Evolutionary conservation across 1,284 basidiomycete species (phyloP).

Genomic region (Fomitopsis schrenkii): DNA sequence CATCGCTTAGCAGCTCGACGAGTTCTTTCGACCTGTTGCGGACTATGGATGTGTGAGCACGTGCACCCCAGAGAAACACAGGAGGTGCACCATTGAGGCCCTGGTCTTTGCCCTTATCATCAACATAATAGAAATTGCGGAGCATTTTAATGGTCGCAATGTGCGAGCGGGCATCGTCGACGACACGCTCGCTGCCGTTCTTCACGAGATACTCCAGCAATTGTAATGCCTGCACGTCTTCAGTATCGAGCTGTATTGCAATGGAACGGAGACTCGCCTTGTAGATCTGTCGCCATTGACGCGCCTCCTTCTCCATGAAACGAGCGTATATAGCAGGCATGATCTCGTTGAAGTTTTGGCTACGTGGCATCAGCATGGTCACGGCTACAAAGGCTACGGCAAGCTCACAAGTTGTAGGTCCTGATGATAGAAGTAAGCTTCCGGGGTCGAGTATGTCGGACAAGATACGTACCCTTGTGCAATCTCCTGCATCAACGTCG

Average conservation of each 20-base stretch:
- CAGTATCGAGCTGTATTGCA: neutral
- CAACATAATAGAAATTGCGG: constrained; percentile 96
- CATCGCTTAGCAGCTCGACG: constrained; percentile 84
- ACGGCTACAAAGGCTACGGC: neutral
- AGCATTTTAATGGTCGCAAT: constrained; percentile 97
- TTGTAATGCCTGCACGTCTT: constrained; percentile 69
- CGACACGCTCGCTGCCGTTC: constrained; percentile 97
- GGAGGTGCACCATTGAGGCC: constrained; percentile 83
- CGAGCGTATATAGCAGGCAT: constrained; percentile 97
- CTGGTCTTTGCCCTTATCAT: constrained; percentile 98
- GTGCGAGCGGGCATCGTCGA: constrained; percentile 95
- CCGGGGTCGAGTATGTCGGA: neutral
- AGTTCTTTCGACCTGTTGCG: constrained; percentile 94
- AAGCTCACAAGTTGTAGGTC: constrained; percentile 87
- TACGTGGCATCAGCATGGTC: constrained; percentile 27
- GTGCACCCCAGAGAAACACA: neutral
- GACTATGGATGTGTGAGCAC: constrained; percentile 45
- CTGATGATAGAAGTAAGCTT: constrained; percentile 32
- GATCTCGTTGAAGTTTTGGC: constrained; percentile 98
- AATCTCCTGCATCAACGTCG: constrained; percentile 98
- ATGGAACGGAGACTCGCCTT: constrained; percentile 52
- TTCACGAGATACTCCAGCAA: constrained; percentile 95
- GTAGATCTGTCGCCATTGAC: constrained; percentile 99
- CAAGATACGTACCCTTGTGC: constrained; percentile 75
- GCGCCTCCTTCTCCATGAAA: constrained; percentile 97